Evolutionary conservation across 2,329 filamentous ascomycete species (phyloP).

Genomic region (Cordyceps cicadae): DNA sequence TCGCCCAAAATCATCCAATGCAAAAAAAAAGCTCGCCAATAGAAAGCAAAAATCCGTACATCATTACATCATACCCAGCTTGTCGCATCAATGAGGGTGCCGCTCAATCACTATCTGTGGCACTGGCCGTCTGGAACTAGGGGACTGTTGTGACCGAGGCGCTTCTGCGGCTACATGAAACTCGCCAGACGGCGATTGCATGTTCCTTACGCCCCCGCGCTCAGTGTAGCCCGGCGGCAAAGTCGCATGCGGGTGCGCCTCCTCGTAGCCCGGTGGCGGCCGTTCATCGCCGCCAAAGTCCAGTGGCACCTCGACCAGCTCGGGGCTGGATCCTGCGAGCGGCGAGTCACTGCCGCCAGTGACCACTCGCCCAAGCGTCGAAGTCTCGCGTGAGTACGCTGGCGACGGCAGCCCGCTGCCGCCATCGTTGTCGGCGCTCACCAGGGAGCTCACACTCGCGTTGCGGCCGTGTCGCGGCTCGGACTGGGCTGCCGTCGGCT

Average conservation of each 20-base stretch:
- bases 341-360: not conserved
- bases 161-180: not conserved
- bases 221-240: conserved; percentile 46
- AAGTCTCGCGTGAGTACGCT: conserved; percentile 13
- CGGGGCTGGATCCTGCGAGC: conserved; percentile 41
- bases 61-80: not conserved
- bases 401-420: conserved; percentile 33
- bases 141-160: not conserved
- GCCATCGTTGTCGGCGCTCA: conserved; percentile 39
- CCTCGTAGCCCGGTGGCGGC: conserved; percentile 47
- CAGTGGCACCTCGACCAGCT: conserved; percentile 43
- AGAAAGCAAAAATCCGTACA: not conserved
- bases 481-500: conserved; percentile 26
- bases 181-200: not conserved
- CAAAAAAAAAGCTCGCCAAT: not conserved
- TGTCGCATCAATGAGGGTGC: not conserved
- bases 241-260: conserved; percentile 27
- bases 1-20: not conserved
- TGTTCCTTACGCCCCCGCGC: not conserved
- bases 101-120: conserved; percentile 16
- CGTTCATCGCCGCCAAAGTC: conserved; percentile 35
- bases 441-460: conserved; percentile 44
- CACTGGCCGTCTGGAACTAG: not conserved
- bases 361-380: not conserved
- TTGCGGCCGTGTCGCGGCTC: conserved; percentile 33